These are phyloP conservation scores for Teratosphaeriaceae sp. DNA, from an alignment of 2,329 filamentous ascomycete genomes.

Conservation along the genomic window DNA sequence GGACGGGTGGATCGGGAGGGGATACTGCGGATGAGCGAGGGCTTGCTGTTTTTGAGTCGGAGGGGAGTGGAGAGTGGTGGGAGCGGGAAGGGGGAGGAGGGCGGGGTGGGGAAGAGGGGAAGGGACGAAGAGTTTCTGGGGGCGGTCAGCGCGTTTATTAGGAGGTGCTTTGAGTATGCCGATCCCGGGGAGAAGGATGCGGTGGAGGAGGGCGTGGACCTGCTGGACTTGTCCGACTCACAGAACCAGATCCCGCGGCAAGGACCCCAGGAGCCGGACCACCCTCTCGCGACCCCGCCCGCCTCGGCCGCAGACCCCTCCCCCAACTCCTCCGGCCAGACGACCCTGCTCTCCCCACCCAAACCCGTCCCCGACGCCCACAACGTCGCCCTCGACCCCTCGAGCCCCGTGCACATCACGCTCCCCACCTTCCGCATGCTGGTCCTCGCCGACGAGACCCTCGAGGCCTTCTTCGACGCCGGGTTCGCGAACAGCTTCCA, in stretches of 20 bases:
- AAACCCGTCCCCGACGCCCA: constrained; percentile 68
- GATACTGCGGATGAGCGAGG: constrained; percentile 90
- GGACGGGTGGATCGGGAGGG: constrained; percentile 87
- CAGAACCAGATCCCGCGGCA: too few species aligned
- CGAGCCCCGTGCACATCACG: constrained; percentile 90
- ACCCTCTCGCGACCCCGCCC: not conserved
- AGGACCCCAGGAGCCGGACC: not conserved
- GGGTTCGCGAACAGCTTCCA: constrained; percentile 92
- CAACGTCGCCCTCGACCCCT: constrained; percentile 88
- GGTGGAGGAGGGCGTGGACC: constrained; percentile 63
- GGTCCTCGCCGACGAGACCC: constrained; percentile 86
- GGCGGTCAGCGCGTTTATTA: constrained; percentile 92
- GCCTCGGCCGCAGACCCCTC: constrained; percentile 16
- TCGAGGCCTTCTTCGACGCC: constrained; percentile 96
- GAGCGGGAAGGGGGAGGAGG: constrained; percentile 38
- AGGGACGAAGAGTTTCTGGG: constrained; percentile 84
- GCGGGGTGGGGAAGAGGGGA: constrained; percentile 21
- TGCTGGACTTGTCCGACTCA: constrained; percentile 55
- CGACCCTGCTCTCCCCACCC: constrained; percentile 7
- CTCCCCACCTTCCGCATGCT: constrained; percentile 98
- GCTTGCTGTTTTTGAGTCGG: constrained; percentile 83
- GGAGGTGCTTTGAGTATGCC: constrained; percentile 95
- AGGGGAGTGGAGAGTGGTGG: constrained; percentile 63
- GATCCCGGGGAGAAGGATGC: constrained; percentile 58
- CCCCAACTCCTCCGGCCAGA: constrained; percentile 29